Conservation (phyloP, 2,329 filamentous ascomycete genomes). For the Penicillium thymicola region DNA sequence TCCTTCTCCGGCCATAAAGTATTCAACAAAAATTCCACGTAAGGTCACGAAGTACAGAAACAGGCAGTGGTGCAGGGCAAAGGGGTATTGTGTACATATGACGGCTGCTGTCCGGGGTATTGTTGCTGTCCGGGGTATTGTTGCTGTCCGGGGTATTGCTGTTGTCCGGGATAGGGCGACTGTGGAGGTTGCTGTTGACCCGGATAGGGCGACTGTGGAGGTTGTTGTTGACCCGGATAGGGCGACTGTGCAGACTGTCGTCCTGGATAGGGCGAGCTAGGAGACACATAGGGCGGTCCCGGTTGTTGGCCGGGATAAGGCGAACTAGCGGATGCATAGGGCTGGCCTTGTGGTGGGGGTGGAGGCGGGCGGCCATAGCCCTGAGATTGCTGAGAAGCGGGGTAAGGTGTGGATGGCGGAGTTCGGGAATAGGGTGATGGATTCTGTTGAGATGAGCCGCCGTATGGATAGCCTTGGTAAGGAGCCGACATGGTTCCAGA, state of each 20-base stretch:
- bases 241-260: neutral
- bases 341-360: constrained; percentile 38
- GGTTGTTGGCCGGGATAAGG: constrained; percentile 15
- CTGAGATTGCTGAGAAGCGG: constrained; percentile 20
- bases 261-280: constrained; percentile 27
- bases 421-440: constrained; percentile 32
- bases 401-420: constrained; percentile 29
- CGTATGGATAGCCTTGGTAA: constrained; percentile 37
- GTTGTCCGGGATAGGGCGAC: constrained; percentile 30
- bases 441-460: constrained; percentile 32
- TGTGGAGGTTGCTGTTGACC: constrained; percentile 7
- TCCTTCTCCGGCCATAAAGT: neutral
- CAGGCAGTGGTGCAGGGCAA: neutral
- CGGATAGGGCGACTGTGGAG: constrained; percentile 4
- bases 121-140: constrained; percentile 10
- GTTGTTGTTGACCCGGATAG: constrained; percentile 33
- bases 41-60: constrained; percentile 2
- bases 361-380: constrained; percentile 44
- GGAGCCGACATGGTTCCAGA: constrained; percentile 34
- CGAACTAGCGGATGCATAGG: constrained; percentile 34
- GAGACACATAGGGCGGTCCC: constrained; percentile 9
- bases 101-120: constrained; percentile 16
- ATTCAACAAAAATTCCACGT: neutral
- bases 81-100: constrained; percentile 26
- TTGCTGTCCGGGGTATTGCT: constrained; percentile 19